phyloP scores from a whole-genome alignment of 2,329 filamentous ascomycete species.

The Bertia moriformis region DNA sequence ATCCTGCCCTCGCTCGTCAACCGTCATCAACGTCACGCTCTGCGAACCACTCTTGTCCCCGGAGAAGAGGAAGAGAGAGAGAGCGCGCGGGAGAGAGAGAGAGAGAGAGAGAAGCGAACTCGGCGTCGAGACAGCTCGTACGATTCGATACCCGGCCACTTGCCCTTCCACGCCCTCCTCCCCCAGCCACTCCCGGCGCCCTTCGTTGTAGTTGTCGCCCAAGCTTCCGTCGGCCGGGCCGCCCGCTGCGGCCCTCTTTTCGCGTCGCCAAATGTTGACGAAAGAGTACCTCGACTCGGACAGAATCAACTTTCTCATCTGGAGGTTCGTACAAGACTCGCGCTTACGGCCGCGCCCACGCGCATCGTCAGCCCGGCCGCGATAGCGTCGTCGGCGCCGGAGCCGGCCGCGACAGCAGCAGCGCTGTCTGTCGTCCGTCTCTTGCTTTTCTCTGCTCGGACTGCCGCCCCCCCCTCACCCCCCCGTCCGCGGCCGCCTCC shows the following conservation, averaged over 20 bases:
- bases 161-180: too few species aligned
- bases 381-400: constrained; percentile 4
- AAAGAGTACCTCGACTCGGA: constrained; percentile 39
- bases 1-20: too few species aligned
- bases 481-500: constrained; percentile 2
- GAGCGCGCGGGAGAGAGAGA: too few species aligned
- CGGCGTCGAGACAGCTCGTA: too few species aligned
- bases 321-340: constrained; percentile 40
- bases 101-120: too few species aligned
- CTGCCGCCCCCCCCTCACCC: constrained; percentile 4
- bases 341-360: constrained; percentile 8
- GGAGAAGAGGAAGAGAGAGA: too few species aligned
- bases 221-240: too few species aligned
- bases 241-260: background rate
- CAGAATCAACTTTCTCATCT: constrained; percentile 57
- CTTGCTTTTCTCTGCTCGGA: too few species aligned
- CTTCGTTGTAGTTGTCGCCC: background rate
- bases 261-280: constrained; percentile 5
- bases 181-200: too few species aligned
- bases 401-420: background rate
- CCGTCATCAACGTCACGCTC: too few species aligned
- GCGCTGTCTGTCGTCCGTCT: constrained; percentile 1
- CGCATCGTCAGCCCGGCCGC: constrained; percentile 4
- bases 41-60: too few species aligned
- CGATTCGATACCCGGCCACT: too few species aligned